phyloP scores from a whole-genome alignment of 805 yeast genomes.

The Candida golubevii region DNA sequence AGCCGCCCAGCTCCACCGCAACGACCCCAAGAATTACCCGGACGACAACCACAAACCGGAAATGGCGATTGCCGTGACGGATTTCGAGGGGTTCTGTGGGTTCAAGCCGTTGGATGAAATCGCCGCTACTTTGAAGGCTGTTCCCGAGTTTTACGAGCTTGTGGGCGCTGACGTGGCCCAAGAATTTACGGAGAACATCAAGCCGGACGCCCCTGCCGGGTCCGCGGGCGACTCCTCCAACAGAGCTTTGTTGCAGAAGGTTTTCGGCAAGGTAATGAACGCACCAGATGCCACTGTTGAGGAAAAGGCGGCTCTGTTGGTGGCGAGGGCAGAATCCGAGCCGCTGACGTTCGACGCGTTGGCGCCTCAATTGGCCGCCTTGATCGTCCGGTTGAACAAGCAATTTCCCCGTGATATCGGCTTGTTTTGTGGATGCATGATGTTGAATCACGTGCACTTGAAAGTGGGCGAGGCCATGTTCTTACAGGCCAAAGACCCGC shows the following conservation, averaged over 20 bases:
- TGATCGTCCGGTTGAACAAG: conserved; percentile 70
- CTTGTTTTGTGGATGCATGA: conserved; percentile 88
- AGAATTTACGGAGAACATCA: conserved; percentile 49
- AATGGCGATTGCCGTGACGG: conserved; percentile 97
- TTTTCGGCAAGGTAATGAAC: conserved; percentile 83
- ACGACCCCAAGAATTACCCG: conserved; percentile 92
- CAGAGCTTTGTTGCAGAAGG: conserved; percentile 62
- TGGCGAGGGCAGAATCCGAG: conserved; percentile 54
- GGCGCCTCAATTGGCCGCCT: conserved; percentile 55
- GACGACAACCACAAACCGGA: conserved; percentile 99
- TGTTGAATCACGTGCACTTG: conserved; percentile 83
- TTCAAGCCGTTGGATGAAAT: conserved; percentile 86
- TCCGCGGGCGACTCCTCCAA: conserved; percentile 54
- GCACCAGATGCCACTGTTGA: conserved; percentile 58
- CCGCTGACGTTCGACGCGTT: conserved; percentile 54
- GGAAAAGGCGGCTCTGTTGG: conserved; percentile 58
- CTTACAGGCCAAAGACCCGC: conserved; percentile 95
- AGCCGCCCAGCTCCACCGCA: conserved; percentile 68
- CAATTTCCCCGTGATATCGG: conserved; percentile 96
- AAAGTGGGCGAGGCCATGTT: conserved; percentile 94
- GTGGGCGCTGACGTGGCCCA: conserved; percentile 61
- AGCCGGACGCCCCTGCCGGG: conserved; percentile 41
- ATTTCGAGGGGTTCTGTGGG: conserved; percentile 97
- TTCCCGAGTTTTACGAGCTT: conserved; percentile 72
- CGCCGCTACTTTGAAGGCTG: conserved; percentile 57